Evolutionary conservation across 2,329 filamentous ascomycete genomes (phyloP).

Genomic region (Cladosporium cucumerinum): DNA sequence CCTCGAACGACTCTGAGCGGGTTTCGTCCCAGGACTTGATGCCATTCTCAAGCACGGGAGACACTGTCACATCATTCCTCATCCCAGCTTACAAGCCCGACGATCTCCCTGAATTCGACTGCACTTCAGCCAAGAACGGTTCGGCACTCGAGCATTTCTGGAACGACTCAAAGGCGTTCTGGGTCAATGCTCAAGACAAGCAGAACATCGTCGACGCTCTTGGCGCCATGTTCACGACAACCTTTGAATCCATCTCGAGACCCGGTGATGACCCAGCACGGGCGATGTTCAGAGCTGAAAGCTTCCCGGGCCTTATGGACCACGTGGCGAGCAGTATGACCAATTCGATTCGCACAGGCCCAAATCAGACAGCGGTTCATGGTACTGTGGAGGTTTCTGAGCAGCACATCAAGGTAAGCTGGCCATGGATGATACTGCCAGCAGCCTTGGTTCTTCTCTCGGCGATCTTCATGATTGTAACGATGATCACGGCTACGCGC

Average conservation of each 20-base stretch:
- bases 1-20: neutral
- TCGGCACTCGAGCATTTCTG: neutral
- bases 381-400: neutral
- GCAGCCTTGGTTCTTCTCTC: neutral
- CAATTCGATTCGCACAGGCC: neutral
- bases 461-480: neutral
- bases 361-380: neutral
- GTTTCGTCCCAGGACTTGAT: neutral
- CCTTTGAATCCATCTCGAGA: neutral
- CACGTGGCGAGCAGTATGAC: neutral
- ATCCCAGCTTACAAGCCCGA: neutral
- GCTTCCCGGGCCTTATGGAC: neutral
- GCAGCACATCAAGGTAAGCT: neutral
- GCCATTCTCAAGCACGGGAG: conserved; percentile 2
- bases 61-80: neutral
- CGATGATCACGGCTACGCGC: neutral
- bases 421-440: neutral
- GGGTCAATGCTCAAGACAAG: neutral
- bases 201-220: neutral
- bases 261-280: neutral
- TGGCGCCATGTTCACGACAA: neutral
- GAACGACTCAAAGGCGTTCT: neutral
- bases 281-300: neutral
- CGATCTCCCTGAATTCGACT: neutral
- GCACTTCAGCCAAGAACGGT: neutral